Conservation (phyloP, 257 asterid species). For the Salvia rosmarinus region DNA sequence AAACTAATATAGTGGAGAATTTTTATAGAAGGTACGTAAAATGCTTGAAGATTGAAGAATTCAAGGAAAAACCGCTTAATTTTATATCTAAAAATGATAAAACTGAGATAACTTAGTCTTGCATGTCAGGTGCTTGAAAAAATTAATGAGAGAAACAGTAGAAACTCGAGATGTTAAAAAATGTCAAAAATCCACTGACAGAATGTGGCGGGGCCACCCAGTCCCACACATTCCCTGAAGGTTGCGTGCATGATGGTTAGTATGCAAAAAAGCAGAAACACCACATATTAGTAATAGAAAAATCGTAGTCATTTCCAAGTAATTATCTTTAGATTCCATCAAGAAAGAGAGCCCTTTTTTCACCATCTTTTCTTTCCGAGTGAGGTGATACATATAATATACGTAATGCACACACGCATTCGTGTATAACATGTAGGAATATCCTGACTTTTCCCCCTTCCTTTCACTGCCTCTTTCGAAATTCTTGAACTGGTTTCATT, state of each 20-base stretch:
- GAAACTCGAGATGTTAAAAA: neutral
- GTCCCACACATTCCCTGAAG: slow-evolving; percentile 7
- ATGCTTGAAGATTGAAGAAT: no score
- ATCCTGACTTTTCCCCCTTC: neutral
- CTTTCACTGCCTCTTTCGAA: neutral
- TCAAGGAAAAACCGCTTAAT: no score
- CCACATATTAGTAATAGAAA: slow-evolving; percentile 21
- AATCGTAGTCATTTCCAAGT: slow-evolving; percentile 22
- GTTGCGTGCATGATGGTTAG: slow-evolving; percentile 10
- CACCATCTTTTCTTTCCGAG: slow-evolving; percentile 6
- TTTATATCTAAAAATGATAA: no score
- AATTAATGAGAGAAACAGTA: neutral
- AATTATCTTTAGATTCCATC: slow-evolving; percentile 10
- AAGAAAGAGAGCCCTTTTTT: neutral
- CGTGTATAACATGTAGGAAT: neutral
- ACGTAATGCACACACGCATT: neutral
- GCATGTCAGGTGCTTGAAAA: neutral
- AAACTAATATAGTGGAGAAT: no score
- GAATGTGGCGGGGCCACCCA: slow-evolving; percentile 21
- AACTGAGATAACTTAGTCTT: neutral
- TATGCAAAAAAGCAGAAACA: neutral
- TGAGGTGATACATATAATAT: neutral
- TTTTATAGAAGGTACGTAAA: no score
- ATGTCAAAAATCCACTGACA: neutral
- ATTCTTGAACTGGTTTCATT: slow-evolving; percentile 27